phyloP scores from a whole-genome alignment of 345 rosid genomes.

The Lumnitzera littorea region DNA sequence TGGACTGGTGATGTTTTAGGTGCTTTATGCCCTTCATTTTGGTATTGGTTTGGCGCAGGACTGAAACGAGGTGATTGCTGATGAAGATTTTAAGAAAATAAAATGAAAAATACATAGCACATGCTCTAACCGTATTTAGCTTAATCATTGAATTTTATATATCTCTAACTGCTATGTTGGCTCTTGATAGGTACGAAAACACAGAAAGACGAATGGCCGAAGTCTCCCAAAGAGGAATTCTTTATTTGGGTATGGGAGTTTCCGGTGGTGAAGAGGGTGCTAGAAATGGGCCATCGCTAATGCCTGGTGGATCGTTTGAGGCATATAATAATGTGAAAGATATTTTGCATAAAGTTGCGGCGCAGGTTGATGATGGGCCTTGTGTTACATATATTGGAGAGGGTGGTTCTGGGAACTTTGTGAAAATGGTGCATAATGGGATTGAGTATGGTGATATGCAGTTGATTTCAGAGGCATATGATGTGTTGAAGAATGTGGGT shows the following conservation, averaged over 20 bases:
- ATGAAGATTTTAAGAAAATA: too few relatives aligned
- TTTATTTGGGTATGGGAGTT: conserved; percentile 94
- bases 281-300: conserved; percentile 77
- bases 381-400: conserved; percentile 92
- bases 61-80: too few relatives aligned
- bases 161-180: too few relatives aligned
- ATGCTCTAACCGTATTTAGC: too few relatives aligned
- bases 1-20: too few relatives aligned
- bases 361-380: conserved; percentile 97
- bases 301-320: conserved; percentile 87
- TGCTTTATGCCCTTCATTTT: too few relatives aligned
- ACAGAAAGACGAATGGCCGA: conserved; percentile 81
- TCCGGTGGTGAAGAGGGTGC: conserved; percentile 99
- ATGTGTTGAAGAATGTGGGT: conserved; percentile 84
- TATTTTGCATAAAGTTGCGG: conserved; percentile 68
- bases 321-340: conserved; percentile 73
- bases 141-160: too few relatives aligned
- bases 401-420: conserved; percentile 97
- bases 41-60: too few relatives aligned
- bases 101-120: too few relatives aligned
- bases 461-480: conserved; percentile 87
- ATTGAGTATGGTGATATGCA: conserved; percentile 99
- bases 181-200: conserved; percentile 27
- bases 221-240: conserved; percentile 44
- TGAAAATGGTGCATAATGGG: conserved; percentile 98